Percentiles rank a stretch among this genome's conserved stretches.
These are phyloP conservation scores for Brettanomyces bruxellensis DNA, from an alignment of 805 yeast species.

Conservation along the genomic window DNA sequence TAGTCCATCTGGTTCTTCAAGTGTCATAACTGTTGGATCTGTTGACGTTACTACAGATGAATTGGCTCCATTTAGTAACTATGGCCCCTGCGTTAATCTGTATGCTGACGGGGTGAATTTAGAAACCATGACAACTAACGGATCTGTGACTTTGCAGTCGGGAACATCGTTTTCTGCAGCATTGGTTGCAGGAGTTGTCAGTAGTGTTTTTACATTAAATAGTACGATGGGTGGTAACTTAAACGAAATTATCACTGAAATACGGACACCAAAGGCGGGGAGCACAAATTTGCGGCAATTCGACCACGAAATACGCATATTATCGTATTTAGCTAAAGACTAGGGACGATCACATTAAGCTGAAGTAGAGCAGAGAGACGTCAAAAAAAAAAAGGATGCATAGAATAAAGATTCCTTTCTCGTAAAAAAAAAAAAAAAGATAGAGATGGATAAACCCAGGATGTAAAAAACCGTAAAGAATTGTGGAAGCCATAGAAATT, in stretches of 20 bases:
- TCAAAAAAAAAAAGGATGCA: slow-evolving; percentile 16
- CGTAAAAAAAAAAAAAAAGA: not conserved
- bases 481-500: no score
- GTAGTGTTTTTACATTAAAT: slow-evolving; percentile 34
- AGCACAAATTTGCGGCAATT: no score
- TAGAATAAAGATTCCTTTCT: not conserved
- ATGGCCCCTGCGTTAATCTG: slow-evolving; percentile 45
- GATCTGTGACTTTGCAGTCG: slow-evolving; percentile 21
- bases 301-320: no score
- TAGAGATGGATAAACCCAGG: no score
- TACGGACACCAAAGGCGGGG: no score
- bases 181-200: slow-evolving; percentile 35
- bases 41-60: slow-evolving; percentile 26
- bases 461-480: no score
- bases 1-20: slow-evolving; percentile 37
- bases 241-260: no score
- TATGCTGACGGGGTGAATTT: slow-evolving; percentile 42
- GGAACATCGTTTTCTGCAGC: slow-evolving; percentile 47
- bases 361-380: no score
- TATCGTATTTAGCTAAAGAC: no score
- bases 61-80: slow-evolving; percentile 32
- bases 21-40: slow-evolving; percentile 33
- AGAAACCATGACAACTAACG: slow-evolving; percentile 28
- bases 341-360: no score
- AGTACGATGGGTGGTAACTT: slow-evolving; percentile 16